A percentile compares a stretch with the other conserved stretches of the same genome.
phyloP scores from a whole-genome alignment of 2,329 filamentous ascomycete genomes.

The Fusarium fujikuroi region DNA sequence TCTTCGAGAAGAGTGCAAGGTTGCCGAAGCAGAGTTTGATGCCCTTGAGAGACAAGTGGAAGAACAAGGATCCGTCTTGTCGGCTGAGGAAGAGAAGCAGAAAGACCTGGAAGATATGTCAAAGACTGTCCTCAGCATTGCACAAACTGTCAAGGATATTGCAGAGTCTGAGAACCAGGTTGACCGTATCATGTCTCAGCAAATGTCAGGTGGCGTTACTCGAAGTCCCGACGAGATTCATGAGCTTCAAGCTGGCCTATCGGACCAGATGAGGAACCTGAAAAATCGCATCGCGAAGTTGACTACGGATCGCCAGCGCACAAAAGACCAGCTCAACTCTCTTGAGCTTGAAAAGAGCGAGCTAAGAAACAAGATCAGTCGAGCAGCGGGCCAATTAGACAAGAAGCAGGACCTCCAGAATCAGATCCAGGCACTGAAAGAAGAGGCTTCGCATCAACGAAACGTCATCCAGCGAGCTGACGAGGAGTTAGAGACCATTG shows the following conservation, averaged over 20 bases:
- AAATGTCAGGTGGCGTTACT: conserved; percentile 72
- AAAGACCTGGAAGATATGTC: conserved; percentile 79
- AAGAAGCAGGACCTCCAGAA: conserved; percentile 77
- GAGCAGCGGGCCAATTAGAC: conserved; percentile 78
- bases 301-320: conserved; percentile 75
- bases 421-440: conserved; percentile 79
- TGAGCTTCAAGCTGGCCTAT: conserved; percentile 73
- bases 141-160: conserved; percentile 78
- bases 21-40: conserved; percentile 70
- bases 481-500: conserved; percentile 76
- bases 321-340: conserved; percentile 72
- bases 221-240: conserved; percentile 87
- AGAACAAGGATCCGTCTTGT: conserved; percentile 73
- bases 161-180: conserved; percentile 78
- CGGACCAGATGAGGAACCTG: conserved; percentile 72
- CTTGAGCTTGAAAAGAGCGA: conserved; percentile 84
- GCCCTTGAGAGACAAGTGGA: conserved; percentile 70
- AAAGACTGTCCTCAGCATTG: conserved; percentile 80
- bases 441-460: conserved; percentile 74
- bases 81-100: conserved; percentile 71
- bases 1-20: conserved; percentile 71
- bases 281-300: conserved; percentile 75
- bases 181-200: conserved; percentile 77
- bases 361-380: conserved; percentile 76
- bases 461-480: conserved; percentile 77